These are phyloP conservation scores for Elsinoe arachidis DNA, from an alignment of 2,329 filamentous ascomycete species.

Conservation along the genomic window DNA sequence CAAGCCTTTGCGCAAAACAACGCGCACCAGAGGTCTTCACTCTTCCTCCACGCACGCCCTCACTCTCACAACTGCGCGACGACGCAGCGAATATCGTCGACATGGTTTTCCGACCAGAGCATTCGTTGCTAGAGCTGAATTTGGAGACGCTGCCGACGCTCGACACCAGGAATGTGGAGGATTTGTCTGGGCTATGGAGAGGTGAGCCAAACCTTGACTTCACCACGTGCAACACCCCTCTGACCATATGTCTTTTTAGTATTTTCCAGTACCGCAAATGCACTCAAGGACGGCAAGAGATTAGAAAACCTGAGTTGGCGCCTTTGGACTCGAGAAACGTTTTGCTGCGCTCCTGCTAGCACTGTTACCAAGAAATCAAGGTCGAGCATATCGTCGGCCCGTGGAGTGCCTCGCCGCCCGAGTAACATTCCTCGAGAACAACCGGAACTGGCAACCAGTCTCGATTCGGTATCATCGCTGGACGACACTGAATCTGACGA, in stretches of 20 bases:
- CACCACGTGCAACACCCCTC: slow-evolving; percentile 2
- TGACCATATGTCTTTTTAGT: slow-evolving; percentile 31
- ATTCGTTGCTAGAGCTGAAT: slow-evolving; percentile 84
- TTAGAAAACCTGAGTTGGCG: slow-evolving; percentile 95
- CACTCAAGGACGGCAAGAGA: slow-evolving; percentile 83
- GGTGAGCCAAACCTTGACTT: slow-evolving; percentile 48
- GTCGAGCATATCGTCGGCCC: slow-evolving; percentile 19
- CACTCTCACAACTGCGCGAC: background rate
- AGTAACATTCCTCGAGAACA: slow-evolving; percentile 22
- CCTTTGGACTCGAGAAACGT: slow-evolving; percentile 87
- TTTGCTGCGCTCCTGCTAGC: slow-evolving; percentile 64
- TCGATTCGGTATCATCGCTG: slow-evolving; percentile 36
- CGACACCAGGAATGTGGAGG: slow-evolving; percentile 85
- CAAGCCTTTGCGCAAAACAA: slow-evolving; percentile 9
- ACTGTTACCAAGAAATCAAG: slow-evolving; percentile 23
- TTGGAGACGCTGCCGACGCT: slow-evolving; percentile 88
- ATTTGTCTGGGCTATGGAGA: slow-evolving; percentile 94
- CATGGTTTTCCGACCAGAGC: slow-evolving; percentile 79
- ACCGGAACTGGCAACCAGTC: slow-evolving; percentile 40
- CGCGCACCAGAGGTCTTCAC: slow-evolving; percentile 1
- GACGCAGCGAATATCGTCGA: slow-evolving; percentile 21
- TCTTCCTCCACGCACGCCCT: background rate
- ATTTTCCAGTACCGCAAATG: slow-evolving; percentile 88
- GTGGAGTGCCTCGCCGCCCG: slow-evolving; percentile 18
- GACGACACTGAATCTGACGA: slow-evolving; percentile 32